These are phyloP conservation scores for Elsinoe australis DNA, from an alignment of 2,329 filamentous ascomycete genomes.

Conservation along the genomic window DNA sequence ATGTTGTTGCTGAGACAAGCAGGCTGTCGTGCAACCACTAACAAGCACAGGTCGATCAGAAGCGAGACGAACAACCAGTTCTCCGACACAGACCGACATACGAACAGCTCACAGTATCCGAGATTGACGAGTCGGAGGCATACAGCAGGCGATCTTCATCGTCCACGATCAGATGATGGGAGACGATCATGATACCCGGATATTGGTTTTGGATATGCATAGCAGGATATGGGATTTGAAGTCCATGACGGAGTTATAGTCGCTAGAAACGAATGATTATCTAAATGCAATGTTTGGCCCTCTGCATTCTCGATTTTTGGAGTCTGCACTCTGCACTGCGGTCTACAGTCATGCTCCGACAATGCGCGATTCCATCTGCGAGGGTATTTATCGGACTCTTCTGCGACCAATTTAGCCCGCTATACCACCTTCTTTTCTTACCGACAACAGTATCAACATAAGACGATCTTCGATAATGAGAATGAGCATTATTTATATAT, in stretches of 20 bases:
- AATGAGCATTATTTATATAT: no score
- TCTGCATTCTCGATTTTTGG: no score
- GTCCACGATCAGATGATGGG: neutral
- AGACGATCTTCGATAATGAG: no score
- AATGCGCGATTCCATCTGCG: no score
- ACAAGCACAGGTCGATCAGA: slow-evolving; percentile 1
- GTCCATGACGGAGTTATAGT: neutral
- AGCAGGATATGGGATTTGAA: neutral
- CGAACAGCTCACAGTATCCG: slow-evolving; percentile 11
- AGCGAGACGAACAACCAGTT: slow-evolving; percentile 1
- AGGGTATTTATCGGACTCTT: no score
- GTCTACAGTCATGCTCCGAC: no score
- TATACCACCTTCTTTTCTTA: no score
- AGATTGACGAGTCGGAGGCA: slow-evolving; percentile 14
- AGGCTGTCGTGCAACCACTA: neutral
- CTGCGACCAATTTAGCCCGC: no score
- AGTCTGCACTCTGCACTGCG: no score
- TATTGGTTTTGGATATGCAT: neutral
- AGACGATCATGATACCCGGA: neutral
- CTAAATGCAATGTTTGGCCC: neutral
- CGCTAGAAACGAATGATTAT: no score
- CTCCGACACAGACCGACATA: slow-evolving; percentile 9
- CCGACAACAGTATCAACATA: no score
- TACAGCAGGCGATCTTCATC: slow-evolving; percentile 13
- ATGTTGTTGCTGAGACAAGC: no score